phyloP scores from a whole-genome alignment of 2,329 filamentous ascomycete genomes.

The Scedosporium boydii region DNA sequence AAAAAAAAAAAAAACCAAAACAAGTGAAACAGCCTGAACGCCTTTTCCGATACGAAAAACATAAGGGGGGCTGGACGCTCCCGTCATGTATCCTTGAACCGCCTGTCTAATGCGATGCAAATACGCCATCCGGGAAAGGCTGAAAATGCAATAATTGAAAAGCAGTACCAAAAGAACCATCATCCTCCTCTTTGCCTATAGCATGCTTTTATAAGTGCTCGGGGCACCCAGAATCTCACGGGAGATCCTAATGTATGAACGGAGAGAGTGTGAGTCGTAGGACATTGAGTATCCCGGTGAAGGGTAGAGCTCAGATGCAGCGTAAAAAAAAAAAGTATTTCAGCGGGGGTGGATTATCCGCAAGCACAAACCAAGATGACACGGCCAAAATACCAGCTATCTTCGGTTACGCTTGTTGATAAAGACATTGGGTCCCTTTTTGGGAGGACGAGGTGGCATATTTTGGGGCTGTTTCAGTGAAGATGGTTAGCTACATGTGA shows the following conservation, averaged over 20 bases:
- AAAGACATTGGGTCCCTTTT: constrained; percentile 1
- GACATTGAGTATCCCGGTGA: too few relatives aligned
- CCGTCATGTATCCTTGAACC: not conserved
- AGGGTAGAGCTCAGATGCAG: too few relatives aligned
- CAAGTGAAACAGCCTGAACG: not conserved
- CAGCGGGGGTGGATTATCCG: too few relatives aligned
- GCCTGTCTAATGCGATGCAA: not conserved
- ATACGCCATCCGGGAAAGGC: not conserved
- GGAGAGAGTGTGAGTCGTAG: too few relatives aligned
- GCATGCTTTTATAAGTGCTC: too few relatives aligned
- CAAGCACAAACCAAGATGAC: too few relatives aligned
- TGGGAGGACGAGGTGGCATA: not conserved
- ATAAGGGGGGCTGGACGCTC: not conserved
- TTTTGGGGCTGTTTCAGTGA: not conserved
- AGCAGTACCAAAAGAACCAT: not conserved
- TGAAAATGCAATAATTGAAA: not conserved
- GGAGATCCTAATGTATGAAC: too few relatives aligned
- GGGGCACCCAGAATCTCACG: too few relatives aligned
- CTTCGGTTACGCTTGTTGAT: not conserved
- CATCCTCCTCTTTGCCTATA: too few relatives aligned
- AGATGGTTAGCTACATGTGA: not conserved
- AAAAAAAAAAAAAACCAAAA: not conserved
- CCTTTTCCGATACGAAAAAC: not conserved
- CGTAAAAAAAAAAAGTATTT: too few relatives aligned
- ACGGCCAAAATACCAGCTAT: not conserved